Evolutionary conservation across 1,284 basidiomycete species (phyloP), one percentile per base, ranked within the genome.

Genomic region (Irpex lacteus): DNA sequence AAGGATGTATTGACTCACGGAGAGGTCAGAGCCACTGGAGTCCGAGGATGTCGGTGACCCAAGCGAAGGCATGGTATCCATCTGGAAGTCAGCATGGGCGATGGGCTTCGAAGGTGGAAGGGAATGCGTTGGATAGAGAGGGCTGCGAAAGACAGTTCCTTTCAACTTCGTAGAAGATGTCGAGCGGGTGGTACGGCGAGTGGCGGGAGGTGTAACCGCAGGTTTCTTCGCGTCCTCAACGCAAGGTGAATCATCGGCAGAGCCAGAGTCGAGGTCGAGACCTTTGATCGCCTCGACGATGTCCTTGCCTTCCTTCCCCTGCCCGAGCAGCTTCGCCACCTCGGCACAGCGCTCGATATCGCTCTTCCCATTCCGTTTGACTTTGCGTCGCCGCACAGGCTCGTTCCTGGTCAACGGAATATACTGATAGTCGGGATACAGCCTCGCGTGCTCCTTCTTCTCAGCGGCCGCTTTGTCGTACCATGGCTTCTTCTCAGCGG

Each of bases 371-470:
- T 71, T 73, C 37, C 70, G 64, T 63, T 71, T 71, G 19, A 70
- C 69, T 15, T 70, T 71, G 56, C 72, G 69, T 66, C 57, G 64
- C 53, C 67, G 67, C 63, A 65, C 67, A 26, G 67, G 65, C 44
- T 68, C 67, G 19, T 58, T 58, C 40, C 71, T 68, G 47, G 57
- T 34, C 11, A 60, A 40, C 9, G 82, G 81, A 1, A 71, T 68
- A 67, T 82, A 87, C 65, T 79, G 77, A 72, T 87, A 88, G 60
- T 76, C 74, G 0, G 85, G 85, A 70, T 84, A 78, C 62, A 72
- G 66, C 49, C 66, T 60, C 11, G 72, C 72, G 72, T 88, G 87
- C 49, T 68, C 69, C 52, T 71, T 70, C 74, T 85, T 87, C 72
- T 85, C 85, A 64, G 73, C 68, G 1, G 77, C 77, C 0, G 87